These are phyloP conservation scores for Phytophthora pseudosyringae DNA, from an alignment of 352 stramenopile species.

Conservation along the genomic window DNA sequence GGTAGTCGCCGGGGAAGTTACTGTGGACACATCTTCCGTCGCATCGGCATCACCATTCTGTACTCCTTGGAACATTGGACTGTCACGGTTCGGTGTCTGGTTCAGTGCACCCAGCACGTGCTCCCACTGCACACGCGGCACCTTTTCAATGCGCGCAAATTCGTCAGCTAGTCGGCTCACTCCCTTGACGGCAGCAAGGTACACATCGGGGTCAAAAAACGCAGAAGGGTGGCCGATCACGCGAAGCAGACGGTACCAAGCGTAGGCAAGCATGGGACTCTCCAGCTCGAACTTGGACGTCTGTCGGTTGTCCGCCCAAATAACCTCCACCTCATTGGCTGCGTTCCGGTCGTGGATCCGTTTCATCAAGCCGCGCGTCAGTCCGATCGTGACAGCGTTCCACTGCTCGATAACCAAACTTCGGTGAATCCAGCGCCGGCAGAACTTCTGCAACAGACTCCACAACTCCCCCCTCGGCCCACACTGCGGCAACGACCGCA, in stretches of 20 bases:
- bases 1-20: conserved; percentile 12
- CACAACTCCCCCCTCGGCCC: conserved; percentile 78
- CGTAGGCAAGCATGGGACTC: conserved; percentile 75
- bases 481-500: conserved; percentile 73
- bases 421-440: conserved; percentile 86
- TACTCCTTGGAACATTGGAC: conserved; percentile 53
- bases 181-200: conserved; percentile 84
- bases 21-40: conserved; percentile 24
- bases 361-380: conserved; percentile 79
- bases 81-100: conserved; percentile 50
- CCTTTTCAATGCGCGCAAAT: conserved; percentile 70
- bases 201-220: conserved; percentile 86
- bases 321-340: conserved; percentile 74
- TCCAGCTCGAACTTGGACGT: conserved; percentile 82
- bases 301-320: conserved; percentile 70
- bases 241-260: conserved; percentile 84
- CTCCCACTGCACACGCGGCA: conserved; percentile 76
- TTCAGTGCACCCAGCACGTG: conserved; percentile 74
- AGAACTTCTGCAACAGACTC: conserved; percentile 88
- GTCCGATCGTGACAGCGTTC: conserved; percentile 76
- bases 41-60: conserved; percentile 42
- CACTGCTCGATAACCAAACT: conserved; percentile 88
- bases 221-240: conserved; percentile 85
- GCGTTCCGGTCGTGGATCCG: conserved; percentile 62
- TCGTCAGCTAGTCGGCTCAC: conserved; percentile 81